Conservation (phyloP, 768 basidiomycete genomes). For the Calocybe cyanea region DNA sequence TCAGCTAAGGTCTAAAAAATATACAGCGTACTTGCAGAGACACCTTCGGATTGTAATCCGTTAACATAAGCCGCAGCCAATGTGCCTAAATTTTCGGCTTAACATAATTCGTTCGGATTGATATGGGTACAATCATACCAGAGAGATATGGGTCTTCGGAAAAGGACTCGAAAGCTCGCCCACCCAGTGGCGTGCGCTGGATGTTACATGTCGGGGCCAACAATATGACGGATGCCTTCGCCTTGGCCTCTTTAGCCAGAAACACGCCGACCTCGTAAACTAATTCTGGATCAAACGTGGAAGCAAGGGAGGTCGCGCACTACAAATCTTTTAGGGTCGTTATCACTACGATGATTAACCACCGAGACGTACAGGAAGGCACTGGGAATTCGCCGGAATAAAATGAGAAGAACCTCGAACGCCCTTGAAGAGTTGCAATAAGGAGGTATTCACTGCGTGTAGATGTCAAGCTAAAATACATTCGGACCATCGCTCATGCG, state of each 20-base stretch:
- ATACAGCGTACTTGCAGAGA: constrained; percentile 46
- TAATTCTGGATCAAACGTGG: constrained; percentile 64
- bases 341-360: neutral
- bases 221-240: constrained; percentile 59
- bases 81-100: constrained; percentile 32
- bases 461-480: constrained; percentile 23
- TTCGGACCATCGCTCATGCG: constrained; percentile 75
- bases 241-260: constrained; percentile 62
- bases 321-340: neutral
- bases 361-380: constrained; percentile 48
- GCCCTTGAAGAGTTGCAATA: constrained; percentile 34
- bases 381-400: constrained; percentile 59
- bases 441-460: neutral
- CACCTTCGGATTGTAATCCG: constrained; percentile 62
- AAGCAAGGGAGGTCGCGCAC: constrained; percentile 68
- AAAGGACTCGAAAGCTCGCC: constrained; percentile 67
- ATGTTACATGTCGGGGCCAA: constrained; percentile 78
- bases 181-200: constrained; percentile 59
- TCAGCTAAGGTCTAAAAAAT: neutral
- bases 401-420: constrained; percentile 67
- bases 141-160: constrained; percentile 69
- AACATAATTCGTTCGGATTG: neutral
- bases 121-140: constrained; percentile 28
- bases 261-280: constrained; percentile 52
- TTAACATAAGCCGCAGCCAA: constrained; percentile 66